phyloP scores from a whole-genome alignment of 1,139 yeast genomes.

The Pneumocystis oryctolagi region DNA sequence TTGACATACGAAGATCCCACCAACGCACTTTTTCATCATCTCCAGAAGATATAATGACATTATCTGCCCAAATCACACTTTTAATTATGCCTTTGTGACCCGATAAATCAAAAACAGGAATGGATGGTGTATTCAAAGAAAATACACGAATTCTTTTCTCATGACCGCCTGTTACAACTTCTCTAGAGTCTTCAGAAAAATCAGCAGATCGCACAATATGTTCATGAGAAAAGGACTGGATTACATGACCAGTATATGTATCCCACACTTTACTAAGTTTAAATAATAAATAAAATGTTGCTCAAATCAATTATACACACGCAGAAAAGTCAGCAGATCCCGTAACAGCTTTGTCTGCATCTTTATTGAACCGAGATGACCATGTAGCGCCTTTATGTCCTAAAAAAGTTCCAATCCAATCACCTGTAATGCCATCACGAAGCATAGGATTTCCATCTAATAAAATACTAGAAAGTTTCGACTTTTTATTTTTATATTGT shows the following conservation, averaged over 20 bases:
- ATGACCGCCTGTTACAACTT: constrained; percentile 16
- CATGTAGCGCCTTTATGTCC: constrained; percentile 30
- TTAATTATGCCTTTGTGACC: constrained; percentile 15
- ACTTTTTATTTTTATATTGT: too few species aligned
- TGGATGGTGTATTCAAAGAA: constrained; percentile 11
- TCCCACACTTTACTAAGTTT: constrained; percentile 22
- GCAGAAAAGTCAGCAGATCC: constrained; percentile 28
- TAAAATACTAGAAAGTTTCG: not conserved
- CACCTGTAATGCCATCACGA: constrained; percentile 28
- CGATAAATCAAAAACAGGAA: constrained; percentile 10
- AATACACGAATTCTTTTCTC: constrained; percentile 16
- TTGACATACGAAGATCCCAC: constrained; percentile 21
- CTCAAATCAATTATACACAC: constrained; percentile 4
- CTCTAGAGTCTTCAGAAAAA: constrained; percentile 12
- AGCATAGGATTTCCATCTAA: constrained; percentile 29
- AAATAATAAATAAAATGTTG: not conserved
- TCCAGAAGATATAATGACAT: constrained; percentile 19
- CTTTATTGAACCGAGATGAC: constrained; percentile 23
- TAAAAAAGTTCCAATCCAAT: constrained; percentile 28
- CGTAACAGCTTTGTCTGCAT: constrained; percentile 22
- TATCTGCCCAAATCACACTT: constrained; percentile 15
- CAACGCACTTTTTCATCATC: constrained; percentile 21
- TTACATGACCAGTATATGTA: constrained; percentile 20
- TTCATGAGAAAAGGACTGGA: constrained; percentile 21
- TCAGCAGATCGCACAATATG: constrained; percentile 24